Percentiles rank a stretch among this genome's conserved stretches.
Conservation (phyloP, 148 eudicot genomes). For the Rhododendron mucronatum region DNA sequence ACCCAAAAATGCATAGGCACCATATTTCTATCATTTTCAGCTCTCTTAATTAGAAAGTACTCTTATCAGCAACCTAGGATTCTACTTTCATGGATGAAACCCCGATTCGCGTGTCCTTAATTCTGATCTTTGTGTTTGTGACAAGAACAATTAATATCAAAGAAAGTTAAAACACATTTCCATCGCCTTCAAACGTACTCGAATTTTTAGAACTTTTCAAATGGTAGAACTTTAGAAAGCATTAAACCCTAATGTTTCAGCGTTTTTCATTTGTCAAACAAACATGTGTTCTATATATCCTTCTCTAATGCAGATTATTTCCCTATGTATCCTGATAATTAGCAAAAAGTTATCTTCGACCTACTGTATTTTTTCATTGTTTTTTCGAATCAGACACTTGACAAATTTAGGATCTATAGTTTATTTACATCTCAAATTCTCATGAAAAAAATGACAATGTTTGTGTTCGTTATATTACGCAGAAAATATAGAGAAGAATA, state of each 20-base stretch:
- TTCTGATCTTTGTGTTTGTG: not conserved
- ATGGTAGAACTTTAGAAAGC: not conserved
- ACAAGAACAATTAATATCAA: not conserved
- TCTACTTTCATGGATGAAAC: not conserved
- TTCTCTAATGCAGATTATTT: not conserved
- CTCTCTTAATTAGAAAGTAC: not conserved
- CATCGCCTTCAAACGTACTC: not conserved
- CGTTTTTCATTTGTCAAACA: not conserved
- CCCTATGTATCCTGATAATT: not conserved
- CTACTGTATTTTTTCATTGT: too few species aligned
- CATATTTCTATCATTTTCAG: not conserved
- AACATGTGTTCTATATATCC: not conserved
- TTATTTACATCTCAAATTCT: too few species aligned
- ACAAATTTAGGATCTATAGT: too few species aligned
- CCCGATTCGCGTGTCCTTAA: not conserved
- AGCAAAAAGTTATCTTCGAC: not conserved
- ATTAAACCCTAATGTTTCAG: too few species aligned
- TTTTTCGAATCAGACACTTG: too few species aligned
- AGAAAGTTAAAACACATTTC: not conserved
- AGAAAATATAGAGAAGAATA: not conserved
- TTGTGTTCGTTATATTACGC: not conserved
- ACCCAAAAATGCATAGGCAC: not conserved
- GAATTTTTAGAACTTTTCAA: not conserved
- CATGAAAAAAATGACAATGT: too few species aligned
- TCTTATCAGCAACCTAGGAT: slow-evolving; percentile 21